These are phyloP conservation scores for Fraxinus baroniana DNA, from an alignment of 305 asterid genomes.

Conservation along the genomic window DNA sequence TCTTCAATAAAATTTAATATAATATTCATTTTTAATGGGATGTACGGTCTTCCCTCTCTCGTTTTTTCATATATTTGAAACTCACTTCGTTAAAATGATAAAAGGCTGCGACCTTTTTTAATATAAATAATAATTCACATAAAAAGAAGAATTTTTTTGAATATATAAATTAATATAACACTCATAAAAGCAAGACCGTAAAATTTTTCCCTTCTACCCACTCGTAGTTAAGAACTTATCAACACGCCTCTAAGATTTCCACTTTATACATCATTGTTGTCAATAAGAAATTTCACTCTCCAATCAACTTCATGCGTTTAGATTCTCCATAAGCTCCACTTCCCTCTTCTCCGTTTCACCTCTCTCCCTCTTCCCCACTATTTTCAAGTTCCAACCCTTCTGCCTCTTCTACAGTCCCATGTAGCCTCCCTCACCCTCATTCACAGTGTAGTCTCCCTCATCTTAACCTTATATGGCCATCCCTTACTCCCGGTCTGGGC, in stretches of 20 bases:
- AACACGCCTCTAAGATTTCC: not conserved
- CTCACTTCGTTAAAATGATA: not conserved
- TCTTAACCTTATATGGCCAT: not conserved
- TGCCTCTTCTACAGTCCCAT: not conserved
- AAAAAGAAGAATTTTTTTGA: no score
- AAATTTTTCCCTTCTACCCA: not conserved
- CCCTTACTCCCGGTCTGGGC: not conserved
- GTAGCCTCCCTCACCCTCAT: not conserved
- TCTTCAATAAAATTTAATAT: not conserved
- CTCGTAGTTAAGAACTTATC: not conserved
- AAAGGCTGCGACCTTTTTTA: not conserved
- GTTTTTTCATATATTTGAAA: not conserved
- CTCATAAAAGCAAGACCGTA: not conserved
- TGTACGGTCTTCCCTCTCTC: not conserved
- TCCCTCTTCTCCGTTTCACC: not conserved
- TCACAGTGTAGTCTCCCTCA: not conserved
- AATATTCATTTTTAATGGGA: not conserved
- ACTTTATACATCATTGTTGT: not conserved
- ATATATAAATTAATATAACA: not conserved
- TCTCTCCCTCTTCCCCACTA: not conserved
- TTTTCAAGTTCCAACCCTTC: not conserved
- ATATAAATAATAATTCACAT: not conserved
- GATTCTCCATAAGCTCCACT: not conserved
- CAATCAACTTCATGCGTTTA: not conserved
- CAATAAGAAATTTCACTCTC: not conserved